A percentile compares a stretch with the other conserved stretches of the same genome.
Evolutionary conservation across 768 basidiomycete genomes (phyloP).

Genomic region (Leccinum uliginosum): DNA sequence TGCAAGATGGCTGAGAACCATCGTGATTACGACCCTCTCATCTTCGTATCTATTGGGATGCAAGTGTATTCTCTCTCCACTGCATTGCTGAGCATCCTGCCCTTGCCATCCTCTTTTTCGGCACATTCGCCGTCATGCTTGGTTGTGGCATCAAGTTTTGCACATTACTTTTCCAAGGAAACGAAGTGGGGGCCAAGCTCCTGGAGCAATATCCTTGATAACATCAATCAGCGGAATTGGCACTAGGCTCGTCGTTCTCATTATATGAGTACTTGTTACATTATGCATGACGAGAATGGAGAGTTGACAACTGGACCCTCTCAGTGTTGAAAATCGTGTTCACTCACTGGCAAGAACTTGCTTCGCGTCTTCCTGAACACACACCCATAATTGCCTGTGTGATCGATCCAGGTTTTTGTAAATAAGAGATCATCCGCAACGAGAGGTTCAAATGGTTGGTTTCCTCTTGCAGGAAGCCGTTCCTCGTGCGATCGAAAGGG

Average conservation of each 20-base stretch:
- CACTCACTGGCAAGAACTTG: slow-evolving; percentile 31
- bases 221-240: slow-evolving; percentile 21
- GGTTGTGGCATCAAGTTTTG: slow-evolving; percentile 30
- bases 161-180: slow-evolving; percentile 16
- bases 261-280: neutral
- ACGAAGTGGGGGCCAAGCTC: slow-evolving; percentile 3
- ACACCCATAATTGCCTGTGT: slow-evolving; percentile 23
- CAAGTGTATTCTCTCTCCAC: slow-evolving; percentile 35
- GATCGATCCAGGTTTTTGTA: slow-evolving; percentile 33
- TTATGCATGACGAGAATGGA: neutral
- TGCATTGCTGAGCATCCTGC: slow-evolving; percentile 29
- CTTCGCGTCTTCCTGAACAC: slow-evolving; percentile 20
- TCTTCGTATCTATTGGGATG: slow-evolving; percentile 12
- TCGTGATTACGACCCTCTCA: slow-evolving; percentile 26
- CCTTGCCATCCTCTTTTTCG: slow-evolving; percentile 29
- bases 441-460: neutral
- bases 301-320: neutral
- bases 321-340: slow-evolving; percentile 33
- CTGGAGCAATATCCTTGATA: slow-evolving; percentile 20
- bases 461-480: slow-evolving; percentile 1
- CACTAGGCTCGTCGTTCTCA: slow-evolving; percentile 11
- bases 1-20: slow-evolving; percentile 46
- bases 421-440: slow-evolving; percentile 25
- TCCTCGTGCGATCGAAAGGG: slow-evolving; percentile 28
- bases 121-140: slow-evolving; percentile 23